These are phyloP conservation scores for Vararia minispora DNA, from an alignment of 768 basidiomycete species.

Conservation along the genomic window DNA sequence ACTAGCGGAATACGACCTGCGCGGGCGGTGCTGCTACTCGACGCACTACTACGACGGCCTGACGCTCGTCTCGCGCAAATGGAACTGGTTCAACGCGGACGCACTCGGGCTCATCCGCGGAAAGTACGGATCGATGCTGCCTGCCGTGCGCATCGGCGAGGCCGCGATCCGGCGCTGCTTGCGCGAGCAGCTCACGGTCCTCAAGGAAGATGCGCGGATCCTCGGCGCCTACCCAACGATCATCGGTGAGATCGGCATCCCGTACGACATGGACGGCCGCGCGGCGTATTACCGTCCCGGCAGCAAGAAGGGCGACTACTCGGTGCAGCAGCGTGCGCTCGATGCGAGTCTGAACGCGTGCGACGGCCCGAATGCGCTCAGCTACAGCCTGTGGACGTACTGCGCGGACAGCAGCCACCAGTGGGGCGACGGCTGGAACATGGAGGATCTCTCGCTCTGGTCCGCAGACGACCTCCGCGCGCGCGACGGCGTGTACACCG, in stretches of 20 bases:
- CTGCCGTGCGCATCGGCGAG: constrained; percentile 78
- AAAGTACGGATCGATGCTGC: constrained; percentile 54
- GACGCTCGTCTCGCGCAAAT: constrained; percentile 85
- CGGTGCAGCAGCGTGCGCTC: constrained; percentile 69
- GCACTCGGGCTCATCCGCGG: constrained; percentile 86
- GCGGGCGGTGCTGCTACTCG: constrained; percentile 63
- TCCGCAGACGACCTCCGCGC: constrained; percentile 54
- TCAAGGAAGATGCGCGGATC: constrained; percentile 63
- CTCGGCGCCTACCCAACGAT: constrained; percentile 74
- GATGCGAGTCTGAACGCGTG: constrained; percentile 73
- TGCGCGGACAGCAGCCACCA: constrained; percentile 70
- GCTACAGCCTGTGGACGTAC: constrained; percentile 85
- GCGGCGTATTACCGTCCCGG: constrained; percentile 70
- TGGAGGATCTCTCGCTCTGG: constrained; percentile 91
- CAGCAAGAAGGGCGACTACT: constrained; percentile 64
- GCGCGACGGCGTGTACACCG: constrained; percentile 18
- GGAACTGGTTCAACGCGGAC: constrained; percentile 95
- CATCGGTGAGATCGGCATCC: constrained; percentile 93
- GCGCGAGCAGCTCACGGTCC: constrained; percentile 69
- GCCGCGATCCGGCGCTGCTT: constrained; percentile 69
- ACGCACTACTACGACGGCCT: constrained; percentile 94
- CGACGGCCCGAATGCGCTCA: constrained; percentile 67
- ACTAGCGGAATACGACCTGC: constrained; percentile 39
- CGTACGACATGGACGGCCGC: constrained; percentile 89
- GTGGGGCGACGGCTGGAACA: constrained; percentile 97